Evolutionary conservation across 345 rosid genomes (phyloP).

Genomic region (Eutrema heterophyllum): DNA sequence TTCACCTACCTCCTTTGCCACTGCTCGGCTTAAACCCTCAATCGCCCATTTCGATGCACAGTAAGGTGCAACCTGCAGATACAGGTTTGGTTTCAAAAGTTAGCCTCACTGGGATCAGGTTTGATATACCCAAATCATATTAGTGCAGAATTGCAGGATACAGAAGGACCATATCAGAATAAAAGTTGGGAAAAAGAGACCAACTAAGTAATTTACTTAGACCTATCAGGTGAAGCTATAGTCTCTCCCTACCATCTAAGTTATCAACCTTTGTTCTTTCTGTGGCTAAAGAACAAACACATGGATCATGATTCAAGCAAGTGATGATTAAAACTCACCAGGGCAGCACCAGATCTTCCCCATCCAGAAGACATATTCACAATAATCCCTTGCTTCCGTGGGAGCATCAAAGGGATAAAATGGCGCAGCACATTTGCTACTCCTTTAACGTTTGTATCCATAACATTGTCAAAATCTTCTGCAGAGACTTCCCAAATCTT

Average conservation of each 20-base stretch:
- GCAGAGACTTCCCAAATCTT: slow-evolving; percentile 91
- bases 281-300: background rate
- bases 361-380: slow-evolving; percentile 95
- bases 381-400: slow-evolving; percentile 71
- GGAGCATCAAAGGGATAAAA: slow-evolving; percentile 83
- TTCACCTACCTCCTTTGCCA: slow-evolving; percentile 83
- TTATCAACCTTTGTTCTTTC: background rate
- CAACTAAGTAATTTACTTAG: background rate
- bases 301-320: background rate
- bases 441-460: slow-evolving; percentile 90
- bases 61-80: slow-evolving; percentile 86
- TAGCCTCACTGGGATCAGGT: background rate
- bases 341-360: slow-evolving; percentile 97
- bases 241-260: background rate
- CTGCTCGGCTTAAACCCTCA: slow-evolving; percentile 89
- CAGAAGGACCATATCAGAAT: background rate
- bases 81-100: background rate
- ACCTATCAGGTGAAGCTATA: background rate
- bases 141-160: background rate
- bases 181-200: background rate
- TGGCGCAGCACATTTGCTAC: slow-evolving; percentile 79
- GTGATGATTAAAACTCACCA: slow-evolving; percentile 44
- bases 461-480: slow-evolving; percentile 85
- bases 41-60: slow-evolving; percentile 99
- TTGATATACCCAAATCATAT: background rate